A percentile compares a stretch with the other conserved stretches of the same genome.
phyloP scores from a whole-genome alignment of 495 filamentous ascomycete genomes.

The Trichocladium uniseriatum region DNA sequence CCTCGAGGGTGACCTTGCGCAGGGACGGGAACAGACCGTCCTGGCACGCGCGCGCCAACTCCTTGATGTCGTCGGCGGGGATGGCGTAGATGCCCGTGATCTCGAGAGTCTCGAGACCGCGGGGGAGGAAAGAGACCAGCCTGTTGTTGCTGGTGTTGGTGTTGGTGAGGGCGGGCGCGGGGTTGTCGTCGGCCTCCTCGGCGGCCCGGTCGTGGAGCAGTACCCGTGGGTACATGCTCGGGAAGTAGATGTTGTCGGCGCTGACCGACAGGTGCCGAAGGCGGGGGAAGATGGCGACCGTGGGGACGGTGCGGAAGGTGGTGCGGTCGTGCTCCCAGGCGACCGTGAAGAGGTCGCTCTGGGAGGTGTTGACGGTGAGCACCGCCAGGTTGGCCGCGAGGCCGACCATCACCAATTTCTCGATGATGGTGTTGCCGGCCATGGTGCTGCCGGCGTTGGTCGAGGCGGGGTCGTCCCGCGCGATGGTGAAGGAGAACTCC shows the following conservation, averaged over 20 bases:
- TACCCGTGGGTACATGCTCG: background rate
- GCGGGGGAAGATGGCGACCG: background rate
- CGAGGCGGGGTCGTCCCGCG: background rate
- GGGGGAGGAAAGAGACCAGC: background rate
- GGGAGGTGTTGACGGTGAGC: background rate
- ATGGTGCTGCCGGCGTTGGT: background rate
- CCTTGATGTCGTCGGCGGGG: background rate
- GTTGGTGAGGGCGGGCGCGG: no score
- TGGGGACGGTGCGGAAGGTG: background rate
- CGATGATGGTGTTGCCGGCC: background rate
- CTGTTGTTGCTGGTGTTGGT: background rate
- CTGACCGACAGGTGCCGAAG: background rate
- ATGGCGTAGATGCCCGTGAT: background rate
- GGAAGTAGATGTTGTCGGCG: conserved; percentile 3
- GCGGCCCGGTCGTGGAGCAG: background rate
- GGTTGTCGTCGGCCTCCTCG: background rate
- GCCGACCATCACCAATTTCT: background rate
- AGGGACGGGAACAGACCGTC: no score
- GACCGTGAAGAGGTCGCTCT: background rate
- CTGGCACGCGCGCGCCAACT: background rate
- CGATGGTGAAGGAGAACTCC: no score
- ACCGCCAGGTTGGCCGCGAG: background rate
- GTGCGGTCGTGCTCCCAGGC: background rate
- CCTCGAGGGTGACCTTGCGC: no score
- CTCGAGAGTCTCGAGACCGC: background rate